Conservation (phyloP, 2,329 filamentous ascomycete genomes). For the Aspergillus aculeatinus region DNA sequence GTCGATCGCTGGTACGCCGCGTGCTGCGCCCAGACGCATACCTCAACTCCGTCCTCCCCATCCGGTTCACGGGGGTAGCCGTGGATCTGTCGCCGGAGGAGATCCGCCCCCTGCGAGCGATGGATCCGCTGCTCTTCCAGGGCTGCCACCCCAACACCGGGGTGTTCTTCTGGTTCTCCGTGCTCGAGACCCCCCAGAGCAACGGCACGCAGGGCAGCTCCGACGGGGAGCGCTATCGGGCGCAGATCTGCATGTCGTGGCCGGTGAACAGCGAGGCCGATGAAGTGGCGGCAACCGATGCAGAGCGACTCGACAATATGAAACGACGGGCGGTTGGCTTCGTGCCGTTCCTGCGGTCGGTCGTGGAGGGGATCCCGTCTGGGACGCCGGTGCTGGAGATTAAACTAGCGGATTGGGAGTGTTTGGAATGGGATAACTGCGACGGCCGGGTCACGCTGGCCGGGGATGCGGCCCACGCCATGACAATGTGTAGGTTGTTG, state of each 20-base stretch:
- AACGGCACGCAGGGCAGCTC: conserved; percentile 35
- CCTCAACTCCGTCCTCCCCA: conserved; percentile 19
- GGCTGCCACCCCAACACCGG: conserved; percentile 26
- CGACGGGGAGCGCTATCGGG: conserved; percentile 38
- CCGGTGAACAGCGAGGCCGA: conserved; percentile 33
- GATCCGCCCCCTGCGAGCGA: conserved; percentile 57
- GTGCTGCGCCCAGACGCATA: conserved; percentile 25
- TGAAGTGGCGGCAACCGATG: conserved; percentile 35
- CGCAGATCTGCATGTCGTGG: conserved; percentile 52
- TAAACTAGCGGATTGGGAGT: conserved; percentile 31
- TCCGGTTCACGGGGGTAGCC: conserved; percentile 27
- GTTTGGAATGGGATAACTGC: conserved; percentile 31
- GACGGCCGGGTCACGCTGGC: conserved; percentile 30
- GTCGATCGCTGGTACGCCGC: conserved; percentile 23
- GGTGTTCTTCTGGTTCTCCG: conserved; percentile 31
- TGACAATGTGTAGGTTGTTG: conserved; percentile 31
- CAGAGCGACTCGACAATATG: conserved; percentile 42
- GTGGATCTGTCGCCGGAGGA: conserved; percentile 51
- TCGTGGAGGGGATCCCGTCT: conserved; percentile 26
- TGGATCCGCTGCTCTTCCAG: conserved; percentile 44
- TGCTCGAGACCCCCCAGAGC: conserved; percentile 44
- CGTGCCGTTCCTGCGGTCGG: conserved; percentile 21
- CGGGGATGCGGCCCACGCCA: conserved; percentile 35
- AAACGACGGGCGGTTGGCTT: conserved; percentile 31
- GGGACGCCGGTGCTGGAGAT: conserved; percentile 29